Base-by-base conservation (phyloP, 495 filamentous ascomycete species). In the Parmelia sp. region DNA sequence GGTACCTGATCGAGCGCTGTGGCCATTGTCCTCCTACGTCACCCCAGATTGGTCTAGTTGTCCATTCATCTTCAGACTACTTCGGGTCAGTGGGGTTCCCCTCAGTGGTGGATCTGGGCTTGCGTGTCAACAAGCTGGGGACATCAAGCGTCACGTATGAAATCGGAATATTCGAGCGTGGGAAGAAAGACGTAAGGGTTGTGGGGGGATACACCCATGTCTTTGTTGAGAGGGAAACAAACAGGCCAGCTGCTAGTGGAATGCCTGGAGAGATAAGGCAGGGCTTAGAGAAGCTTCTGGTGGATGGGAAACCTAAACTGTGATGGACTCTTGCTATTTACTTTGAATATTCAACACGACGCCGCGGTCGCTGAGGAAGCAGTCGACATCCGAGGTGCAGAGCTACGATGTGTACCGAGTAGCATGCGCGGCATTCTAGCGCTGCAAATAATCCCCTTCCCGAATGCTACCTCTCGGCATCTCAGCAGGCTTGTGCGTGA, bases 111-210 rank as follows among this genome's bases (percentile, higher is more conserved):
- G 91, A 96, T 63, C 79, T 96, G 0, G 91, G 86, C 4, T 71
- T 98, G 39, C 80, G 92, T 4, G 91, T 96, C 15, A 90, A 88
- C 64, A 90, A 87, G 71, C 78, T 98, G 8, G 90, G 91, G 3
- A 89, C 84, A 67, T 91, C 89, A 23, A 96, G 90, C 69, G 92
- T 94, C n/a, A 88, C 86, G 11, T 98, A 96, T 72, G 93, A 98
- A 70, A 83, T 96, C 40, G 93, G 88, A 5, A 82, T 98, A 17
- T 97, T 97, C 68, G 87, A 90, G 70, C 79, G 82, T 64, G 90
- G 84, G 0, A 75, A 86, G 42, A 85, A 90, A n/a, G 77, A 81
- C 37, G 90, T 92, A 4, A 90, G 88, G 72, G 89, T 91, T 60
- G 91, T 96, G 5, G 94, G 93, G 0, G 88, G 86, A 62, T 91